Conservation (phyloP, 305 asterid genomes). For the Solanum hybrid region DNA sequence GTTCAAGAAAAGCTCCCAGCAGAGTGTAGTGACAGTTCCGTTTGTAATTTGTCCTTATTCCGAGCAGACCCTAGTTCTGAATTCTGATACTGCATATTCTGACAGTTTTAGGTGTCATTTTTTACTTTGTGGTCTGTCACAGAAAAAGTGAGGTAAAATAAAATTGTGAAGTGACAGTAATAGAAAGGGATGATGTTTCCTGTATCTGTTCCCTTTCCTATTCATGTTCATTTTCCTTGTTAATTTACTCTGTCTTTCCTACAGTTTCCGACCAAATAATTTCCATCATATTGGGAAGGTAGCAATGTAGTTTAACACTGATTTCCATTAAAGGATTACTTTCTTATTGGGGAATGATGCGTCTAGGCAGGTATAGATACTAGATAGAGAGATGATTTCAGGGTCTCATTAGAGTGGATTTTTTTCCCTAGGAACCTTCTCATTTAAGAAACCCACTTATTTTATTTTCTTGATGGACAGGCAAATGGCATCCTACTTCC, state of each 20-base stretch:
- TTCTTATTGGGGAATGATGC: neutral
- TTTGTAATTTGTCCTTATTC: neutral
- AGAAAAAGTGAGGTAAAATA: neutral
- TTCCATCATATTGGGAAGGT: neutral
- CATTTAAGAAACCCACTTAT: conserved; percentile 10
- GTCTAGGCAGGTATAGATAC: neutral
- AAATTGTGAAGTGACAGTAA: neutral
- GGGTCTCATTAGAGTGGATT: conserved; percentile 1
- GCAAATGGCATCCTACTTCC: conserved; percentile 83
- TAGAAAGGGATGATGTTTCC: neutral
- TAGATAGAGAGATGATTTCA: neutral
- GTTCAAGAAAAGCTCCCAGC: neutral
- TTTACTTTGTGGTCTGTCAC: neutral
- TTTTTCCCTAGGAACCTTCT: neutral
- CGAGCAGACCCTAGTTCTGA: neutral
- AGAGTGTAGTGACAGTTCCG: neutral
- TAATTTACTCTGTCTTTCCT: neutral
- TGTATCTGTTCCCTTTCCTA: neutral
- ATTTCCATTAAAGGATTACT: neutral
- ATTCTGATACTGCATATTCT: neutral
- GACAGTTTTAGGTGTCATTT: neutral
- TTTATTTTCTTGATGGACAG: conserved; percentile 40
- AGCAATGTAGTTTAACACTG: neutral
- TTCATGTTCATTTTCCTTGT: neutral
- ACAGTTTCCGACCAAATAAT: neutral